Evolutionary conservation across 768 basidiomycete genomes (phyloP), one percentile per base, ranked within the genome.

Genomic region (Serendipita sp.): DNA sequence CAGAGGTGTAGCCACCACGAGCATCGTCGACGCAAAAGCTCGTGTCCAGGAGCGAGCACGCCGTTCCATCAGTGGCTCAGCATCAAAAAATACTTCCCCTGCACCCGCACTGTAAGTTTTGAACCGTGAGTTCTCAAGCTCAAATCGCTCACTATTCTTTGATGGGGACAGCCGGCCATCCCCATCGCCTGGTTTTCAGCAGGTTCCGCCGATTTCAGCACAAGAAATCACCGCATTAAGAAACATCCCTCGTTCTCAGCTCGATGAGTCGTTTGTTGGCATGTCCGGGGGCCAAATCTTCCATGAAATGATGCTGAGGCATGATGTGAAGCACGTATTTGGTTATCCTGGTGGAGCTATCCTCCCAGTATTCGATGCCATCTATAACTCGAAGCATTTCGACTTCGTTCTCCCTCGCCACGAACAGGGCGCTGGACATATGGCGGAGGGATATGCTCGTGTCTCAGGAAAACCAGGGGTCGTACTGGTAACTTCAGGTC

Each of bases 251-350:
- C 63, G 44, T 24, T 28, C 18, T 47, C 63, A 37, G 3, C 68
- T 73, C 45, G 91, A 93, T 73, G 80, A 85, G 70, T 86, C 88
- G 5, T 98, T 99, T 71, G 81, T 98, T 64, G 96, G 95, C 58
- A 82, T 94, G 74, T 91, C 92, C 24, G 95, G 95, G 11, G 95
- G 95, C 32, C 83, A 97, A 75, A 97, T 99, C 72, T 96, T 99
- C 78, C 93, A 99, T 75, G 95, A 99, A 76, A 98, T 99, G 95
- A 95, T 99, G 91, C 85, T 94, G 67, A 82, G 95, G 53, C 96
- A 99, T 72, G 84, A 81, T 65, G 94, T 98, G 70, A 96, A 94
- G 75, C 91, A 97, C 71, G 82, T 99, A 53, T 98, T 99, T 71
- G 95, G 95, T 44, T 99, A 98, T 76, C 95, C 95, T 5, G 94